Evolutionary conservation across 352 stramenopile genomes (phyloP), one percentile per base, ranked within the genome.

Genomic region (Pythium sukuiense): DNA sequence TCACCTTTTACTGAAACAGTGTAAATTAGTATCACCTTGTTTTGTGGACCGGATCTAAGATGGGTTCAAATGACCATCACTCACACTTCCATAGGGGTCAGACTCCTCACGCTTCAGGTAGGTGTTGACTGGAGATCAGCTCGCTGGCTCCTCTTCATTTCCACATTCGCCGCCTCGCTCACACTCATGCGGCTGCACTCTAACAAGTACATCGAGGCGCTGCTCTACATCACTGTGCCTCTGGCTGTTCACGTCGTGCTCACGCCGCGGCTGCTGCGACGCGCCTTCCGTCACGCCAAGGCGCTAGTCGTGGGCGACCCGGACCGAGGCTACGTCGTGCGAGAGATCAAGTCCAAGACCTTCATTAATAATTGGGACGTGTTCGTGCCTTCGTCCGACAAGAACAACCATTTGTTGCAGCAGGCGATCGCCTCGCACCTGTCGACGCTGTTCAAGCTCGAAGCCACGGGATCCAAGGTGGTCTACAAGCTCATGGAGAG

Each of bases 161-260:
- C 41, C 41, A 2, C 24, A 26, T 39, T n/a, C 24, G 9, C 16
- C 12, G 5, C 13, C 20, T 53, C 12, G 12, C 35, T 35, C 30
- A 32, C 45, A 57, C 29, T 18, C 20, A 59, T 67, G 50, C 50
- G 50, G 13, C 60, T 61, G 18, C 50, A 67, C 41, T 48, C 52
- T 11, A 67, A 61, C 60, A 55, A 61, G 41, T 61, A 67, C 58
- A 32, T 84, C 11, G 79, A 90, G 65, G 74, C 80, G 56, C 65
- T 89, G 59, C 65, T 87, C 59, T 89, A 80, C 69, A 76, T 89
- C 69, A 46, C 74, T 20, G 76, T 89, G 49, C 81, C 81, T 24
- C 62, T 79, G 18, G 35, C 41, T 11, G 41, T 70, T 13, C 55
- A 64, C 35, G 43, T 49, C 33, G 45, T 53, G 63, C 63, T 56